phyloP scores from a whole-genome alignment of 225 moss, liverwort and hornwort genomes.

The Straminergon stramineum region DNA sequence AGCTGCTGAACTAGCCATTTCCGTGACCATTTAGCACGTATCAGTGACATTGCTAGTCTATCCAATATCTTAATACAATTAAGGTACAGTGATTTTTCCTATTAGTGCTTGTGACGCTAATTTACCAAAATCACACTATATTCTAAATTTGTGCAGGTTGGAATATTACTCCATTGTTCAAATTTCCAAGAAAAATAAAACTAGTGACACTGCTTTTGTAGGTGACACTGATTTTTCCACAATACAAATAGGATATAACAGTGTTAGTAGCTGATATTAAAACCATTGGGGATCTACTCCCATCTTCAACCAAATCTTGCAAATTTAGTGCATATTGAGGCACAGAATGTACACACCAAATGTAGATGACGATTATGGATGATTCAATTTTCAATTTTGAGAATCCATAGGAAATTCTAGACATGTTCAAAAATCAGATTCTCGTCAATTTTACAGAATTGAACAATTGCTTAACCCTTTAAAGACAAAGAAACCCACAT shows the following conservation, averaged over 20 bases:
- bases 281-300: background rate
- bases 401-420: background rate
- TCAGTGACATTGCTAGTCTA: background rate
- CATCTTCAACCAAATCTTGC: background rate
- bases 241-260: background rate
- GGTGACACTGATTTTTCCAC: background rate
- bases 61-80: background rate
- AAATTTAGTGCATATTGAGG: background rate
- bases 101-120: background rate
- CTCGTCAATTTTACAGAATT: no score
- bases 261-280: background rate
- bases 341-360: background rate
- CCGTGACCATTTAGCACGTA: background rate
- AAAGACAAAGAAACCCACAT: background rate
- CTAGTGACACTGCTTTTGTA: background rate
- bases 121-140: background rate
- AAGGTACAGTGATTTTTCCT: background rate
- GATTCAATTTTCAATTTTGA: background rate
- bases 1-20: background rate
- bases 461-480: no score
- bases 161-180: background rate
- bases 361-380: background rate
- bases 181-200: background rate
- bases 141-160: background rate
- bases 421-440: background rate